Conservation (phyloP, 495 filamentous ascomycete genomes). For the Trichoderma virens region DNA sequence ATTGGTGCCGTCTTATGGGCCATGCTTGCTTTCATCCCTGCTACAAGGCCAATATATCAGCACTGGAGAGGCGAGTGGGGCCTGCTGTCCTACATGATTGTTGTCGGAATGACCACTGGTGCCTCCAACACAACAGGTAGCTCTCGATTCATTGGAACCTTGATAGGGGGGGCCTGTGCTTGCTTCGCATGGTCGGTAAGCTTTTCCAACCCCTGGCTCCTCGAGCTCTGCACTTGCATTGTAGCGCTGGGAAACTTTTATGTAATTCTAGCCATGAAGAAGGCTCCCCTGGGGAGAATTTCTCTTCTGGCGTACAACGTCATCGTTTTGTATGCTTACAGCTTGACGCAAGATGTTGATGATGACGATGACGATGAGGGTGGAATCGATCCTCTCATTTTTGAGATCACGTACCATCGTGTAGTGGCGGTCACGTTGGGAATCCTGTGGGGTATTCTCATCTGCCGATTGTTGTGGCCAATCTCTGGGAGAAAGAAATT, state of each 20-base stretch:
- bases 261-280: constrained; percentile 74
- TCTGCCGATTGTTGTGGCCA: constrained; percentile 87
- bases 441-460: constrained; percentile 84
- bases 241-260: constrained; percentile 80
- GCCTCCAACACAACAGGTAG: constrained; percentile 87
- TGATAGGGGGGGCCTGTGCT: constrained; percentile 69
- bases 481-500: constrained; percentile 81
- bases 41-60: constrained; percentile 69
- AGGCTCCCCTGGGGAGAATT: constrained; percentile 87
- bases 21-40: constrained; percentile 72
- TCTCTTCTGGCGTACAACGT: constrained; percentile 94
- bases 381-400: constrained; percentile 74
- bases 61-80: constrained; percentile 98
- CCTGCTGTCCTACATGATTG: constrained; percentile 92
- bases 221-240: constrained; percentile 71
- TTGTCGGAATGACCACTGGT: constrained; percentile 95
- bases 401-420: constrained; percentile 83
- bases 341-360: constrained; percentile 66
- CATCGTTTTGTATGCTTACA: constrained; percentile 92
- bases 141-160: constrained; percentile 80
- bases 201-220: constrained; percentile 58
- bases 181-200: constrained; percentile 70
- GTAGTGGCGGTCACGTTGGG: constrained; percentile 81
- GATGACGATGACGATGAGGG: constrained; percentile 81
- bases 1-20: constrained; percentile 81